phyloP scores from a whole-genome alignment of 257 asterid species.

The Fraxinus pennsylvanica region DNA sequence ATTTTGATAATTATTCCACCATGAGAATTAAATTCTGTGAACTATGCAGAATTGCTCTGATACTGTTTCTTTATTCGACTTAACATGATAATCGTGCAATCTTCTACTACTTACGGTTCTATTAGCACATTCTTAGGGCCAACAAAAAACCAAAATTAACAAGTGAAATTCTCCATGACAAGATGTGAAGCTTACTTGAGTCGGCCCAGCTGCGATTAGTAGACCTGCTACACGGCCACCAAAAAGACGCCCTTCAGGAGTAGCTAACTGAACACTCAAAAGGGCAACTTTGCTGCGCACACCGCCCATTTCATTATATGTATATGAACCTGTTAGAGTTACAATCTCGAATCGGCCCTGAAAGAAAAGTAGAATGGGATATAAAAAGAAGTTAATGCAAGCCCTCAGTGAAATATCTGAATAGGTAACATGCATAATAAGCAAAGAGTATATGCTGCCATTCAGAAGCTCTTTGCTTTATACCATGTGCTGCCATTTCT shows the following conservation, averaged over 20 bases:
- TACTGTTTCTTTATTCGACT: no score
- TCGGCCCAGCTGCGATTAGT: conserved; percentile 38
- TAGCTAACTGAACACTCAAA: conserved; percentile 36
- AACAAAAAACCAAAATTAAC: neutral
- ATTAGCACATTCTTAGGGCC: neutral
- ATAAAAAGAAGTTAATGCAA: neutral
- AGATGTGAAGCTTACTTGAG: conserved; percentile 25
- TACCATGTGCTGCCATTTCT: neutral
- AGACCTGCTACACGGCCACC: conserved; percentile 43
- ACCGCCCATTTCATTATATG: conserved; percentile 24
- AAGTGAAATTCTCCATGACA: neutral
- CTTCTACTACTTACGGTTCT: no score
- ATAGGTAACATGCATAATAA: neutral
- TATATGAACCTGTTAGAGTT: conserved; percentile 37
- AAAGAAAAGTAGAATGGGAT: neutral
- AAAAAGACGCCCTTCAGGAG: conserved; percentile 19
- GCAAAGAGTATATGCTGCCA: no score
- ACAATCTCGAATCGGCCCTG: conserved; percentile 37
- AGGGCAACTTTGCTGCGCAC: conserved; percentile 24
- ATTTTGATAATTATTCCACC: no score
- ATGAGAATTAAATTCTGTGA: no score
- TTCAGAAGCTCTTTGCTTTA: neutral
- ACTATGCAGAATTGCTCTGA: no score
- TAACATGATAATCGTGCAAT: no score
- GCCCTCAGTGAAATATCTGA: neutral